phyloP scores from a whole-genome alignment of 1,139 yeast genomes.

The Magnusiomyces fungicola region DNA sequence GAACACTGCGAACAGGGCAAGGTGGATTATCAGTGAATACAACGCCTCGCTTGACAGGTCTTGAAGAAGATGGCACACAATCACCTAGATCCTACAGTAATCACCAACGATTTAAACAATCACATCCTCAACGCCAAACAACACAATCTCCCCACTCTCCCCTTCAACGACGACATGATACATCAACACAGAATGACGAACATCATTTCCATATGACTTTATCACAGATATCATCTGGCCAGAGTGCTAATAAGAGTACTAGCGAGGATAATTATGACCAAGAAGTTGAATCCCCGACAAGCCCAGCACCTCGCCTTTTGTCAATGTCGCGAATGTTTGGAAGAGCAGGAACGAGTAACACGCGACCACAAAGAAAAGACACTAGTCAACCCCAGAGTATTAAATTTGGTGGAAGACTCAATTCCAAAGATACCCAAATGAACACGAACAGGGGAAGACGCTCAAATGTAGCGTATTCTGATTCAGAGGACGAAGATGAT shows the following conservation, averaged over 20 bases:
- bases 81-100: too few relatives aligned
- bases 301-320: neutral
- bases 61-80: too few relatives aligned
- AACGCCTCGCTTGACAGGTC: neutral
- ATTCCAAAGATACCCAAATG: too few relatives aligned
- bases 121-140: too few relatives aligned
- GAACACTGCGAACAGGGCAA: too few relatives aligned
- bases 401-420: neutral
- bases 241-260: neutral
- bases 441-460: too few relatives aligned
- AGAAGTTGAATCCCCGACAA: neutral
- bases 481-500: too few relatives aligned
- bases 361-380: neutral
- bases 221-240: neutral
- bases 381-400: neutral
- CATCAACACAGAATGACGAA: neutral
- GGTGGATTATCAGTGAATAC: neutral
- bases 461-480: too few relatives aligned
- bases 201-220: neutral
- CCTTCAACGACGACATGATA: neutral
- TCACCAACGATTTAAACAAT: too few relatives aligned
- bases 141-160: neutral
- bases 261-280: neutral
- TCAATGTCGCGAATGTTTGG: neutral
- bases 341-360: neutral